phyloP scores from a whole-genome alignment of 805 yeast species.

The Ogataea paraovalis region DNA sequence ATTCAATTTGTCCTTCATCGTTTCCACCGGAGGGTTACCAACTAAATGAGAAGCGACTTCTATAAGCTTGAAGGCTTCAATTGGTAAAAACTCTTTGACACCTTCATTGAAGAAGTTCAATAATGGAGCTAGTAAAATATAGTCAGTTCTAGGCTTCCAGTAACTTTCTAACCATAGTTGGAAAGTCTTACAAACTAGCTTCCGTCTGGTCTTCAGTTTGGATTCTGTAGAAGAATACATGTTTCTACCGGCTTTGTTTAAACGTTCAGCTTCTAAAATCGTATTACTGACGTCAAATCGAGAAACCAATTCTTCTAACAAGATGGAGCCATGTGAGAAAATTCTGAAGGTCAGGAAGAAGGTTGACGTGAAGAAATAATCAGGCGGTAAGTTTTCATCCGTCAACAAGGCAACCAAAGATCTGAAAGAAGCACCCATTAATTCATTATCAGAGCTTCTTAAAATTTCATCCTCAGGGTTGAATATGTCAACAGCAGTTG shows the following conservation, averaged over 20 bases:
- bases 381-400: conserved; percentile 61
- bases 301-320: conserved; percentile 62
- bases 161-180: conserved; percentile 87
- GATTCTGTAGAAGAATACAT: conserved; percentile 39
- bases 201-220: conserved; percentile 56
- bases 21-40: conserved; percentile 48
- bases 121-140: conserved; percentile 58
- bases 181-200: conserved; percentile 62
- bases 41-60: conserved; percentile 61
- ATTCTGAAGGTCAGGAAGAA: conserved; percentile 74
- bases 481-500: conserved; percentile 3
- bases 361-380: conserved; percentile 63
- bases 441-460: conserved; percentile 45
- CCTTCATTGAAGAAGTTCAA: conserved; percentile 80
- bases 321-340: conserved; percentile 62
- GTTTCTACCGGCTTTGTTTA: conserved; percentile 19
- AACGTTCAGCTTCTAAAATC: conserved; percentile 27
- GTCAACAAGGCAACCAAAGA: conserved; percentile 64
- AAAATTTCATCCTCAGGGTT: conserved; percentile 42
- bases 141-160: conserved; percentile 70
- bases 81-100: conserved; percentile 54
- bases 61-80: conserved; percentile 58
- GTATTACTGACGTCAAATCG: conserved; percentile 54
- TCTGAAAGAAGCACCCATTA: conserved; percentile 68
- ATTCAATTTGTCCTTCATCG: conserved; percentile 28